phyloP scores from a whole-genome alignment of 1,139 yeast species.

The Zygoascus hellenicus region DNA sequence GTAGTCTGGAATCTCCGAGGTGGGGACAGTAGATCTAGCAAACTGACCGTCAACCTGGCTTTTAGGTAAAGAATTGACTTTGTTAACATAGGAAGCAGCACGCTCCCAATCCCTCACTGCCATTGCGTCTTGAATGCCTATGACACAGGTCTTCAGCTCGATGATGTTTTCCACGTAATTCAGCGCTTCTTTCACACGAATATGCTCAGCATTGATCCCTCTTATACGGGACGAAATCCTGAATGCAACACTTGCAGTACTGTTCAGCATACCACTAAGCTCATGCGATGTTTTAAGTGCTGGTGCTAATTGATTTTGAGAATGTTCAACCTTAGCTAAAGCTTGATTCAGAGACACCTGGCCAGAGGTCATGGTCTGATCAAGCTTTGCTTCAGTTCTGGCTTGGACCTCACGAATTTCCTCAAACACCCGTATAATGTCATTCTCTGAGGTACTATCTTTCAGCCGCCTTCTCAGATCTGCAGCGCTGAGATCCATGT shows the following conservation, averaged over 20 bases:
- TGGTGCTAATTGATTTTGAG: slow-evolving; percentile 30
- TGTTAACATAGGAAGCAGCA: slow-evolving; percentile 61
- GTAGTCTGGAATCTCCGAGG: slow-evolving; percentile 78
- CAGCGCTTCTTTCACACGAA: slow-evolving; percentile 58
- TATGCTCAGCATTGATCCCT: slow-evolving; percentile 63
- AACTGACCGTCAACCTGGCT: slow-evolving; percentile 57
- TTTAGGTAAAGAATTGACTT: slow-evolving; percentile 49
- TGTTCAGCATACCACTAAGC: slow-evolving; percentile 46
- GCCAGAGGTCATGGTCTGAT: slow-evolving; percentile 13
- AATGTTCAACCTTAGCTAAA: slow-evolving; percentile 26
- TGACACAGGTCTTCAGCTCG: slow-evolving; percentile 54
- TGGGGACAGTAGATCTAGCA: slow-evolving; percentile 83
- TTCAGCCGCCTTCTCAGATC: slow-evolving; percentile 10
- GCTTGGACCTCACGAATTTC: slow-evolving; percentile 11
- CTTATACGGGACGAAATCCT: slow-evolving; percentile 65
- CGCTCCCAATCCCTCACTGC: slow-evolving; percentile 62
- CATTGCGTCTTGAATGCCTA: slow-evolving; percentile 64
- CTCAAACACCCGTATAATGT: slow-evolving; percentile 12
- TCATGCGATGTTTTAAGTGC: slow-evolving; percentile 39
- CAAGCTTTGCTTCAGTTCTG: slow-evolving; percentile 10
- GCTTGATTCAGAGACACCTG: slow-evolving; percentile 18
- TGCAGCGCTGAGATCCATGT: too few species aligned
- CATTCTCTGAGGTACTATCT: slow-evolving; percentile 12
- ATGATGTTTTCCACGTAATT: slow-evolving; percentile 63
- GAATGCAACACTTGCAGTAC: slow-evolving; percentile 62